Evolutionary conservation across 1,284 basidiomycete genomes (phyloP).

Genomic region (Ustilago sp.): DNA sequence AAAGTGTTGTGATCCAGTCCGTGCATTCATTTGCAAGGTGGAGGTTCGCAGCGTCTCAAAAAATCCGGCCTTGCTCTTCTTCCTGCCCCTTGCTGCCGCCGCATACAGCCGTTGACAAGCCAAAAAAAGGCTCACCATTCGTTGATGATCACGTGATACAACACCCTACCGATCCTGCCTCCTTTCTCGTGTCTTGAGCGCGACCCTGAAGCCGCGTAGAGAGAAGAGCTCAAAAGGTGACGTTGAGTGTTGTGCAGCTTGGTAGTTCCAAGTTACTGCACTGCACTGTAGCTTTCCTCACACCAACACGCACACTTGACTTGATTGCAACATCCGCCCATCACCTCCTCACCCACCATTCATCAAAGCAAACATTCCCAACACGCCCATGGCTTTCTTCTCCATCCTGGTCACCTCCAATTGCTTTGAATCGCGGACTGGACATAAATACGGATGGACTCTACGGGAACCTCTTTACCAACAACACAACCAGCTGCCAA

Average conservation of each 20-base stretch:
- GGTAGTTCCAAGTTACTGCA: too few relatives aligned
- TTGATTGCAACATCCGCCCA: not conserved
- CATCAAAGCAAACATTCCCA: not conserved
- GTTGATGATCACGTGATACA: not conserved
- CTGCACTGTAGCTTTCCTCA: not conserved
- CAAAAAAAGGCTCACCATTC: not conserved
- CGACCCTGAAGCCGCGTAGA: not conserved
- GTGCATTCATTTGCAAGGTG: not conserved
- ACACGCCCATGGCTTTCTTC: not conserved
- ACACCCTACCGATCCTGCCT: not conserved
- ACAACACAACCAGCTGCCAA: not conserved
- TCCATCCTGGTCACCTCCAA: not conserved
- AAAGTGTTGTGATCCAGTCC: not conserved
- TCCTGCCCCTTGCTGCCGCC: not conserved
- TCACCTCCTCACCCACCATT: constrained; percentile 7
- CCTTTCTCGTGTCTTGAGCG: not conserved
- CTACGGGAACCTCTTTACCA: not conserved
- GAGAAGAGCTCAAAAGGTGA: not conserved
- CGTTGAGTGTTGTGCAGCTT: not conserved
- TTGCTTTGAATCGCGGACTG: not conserved
- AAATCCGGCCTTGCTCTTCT: not conserved
- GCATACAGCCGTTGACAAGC: not conserved
- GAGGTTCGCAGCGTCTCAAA: not conserved
- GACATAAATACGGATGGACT: not conserved
- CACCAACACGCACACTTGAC: constrained; percentile 8